These are phyloP conservation scores for Pseudonitzschia multistriata DNA, from an alignment of 108 stramenopile species.

Conservation along the genomic window DNA sequence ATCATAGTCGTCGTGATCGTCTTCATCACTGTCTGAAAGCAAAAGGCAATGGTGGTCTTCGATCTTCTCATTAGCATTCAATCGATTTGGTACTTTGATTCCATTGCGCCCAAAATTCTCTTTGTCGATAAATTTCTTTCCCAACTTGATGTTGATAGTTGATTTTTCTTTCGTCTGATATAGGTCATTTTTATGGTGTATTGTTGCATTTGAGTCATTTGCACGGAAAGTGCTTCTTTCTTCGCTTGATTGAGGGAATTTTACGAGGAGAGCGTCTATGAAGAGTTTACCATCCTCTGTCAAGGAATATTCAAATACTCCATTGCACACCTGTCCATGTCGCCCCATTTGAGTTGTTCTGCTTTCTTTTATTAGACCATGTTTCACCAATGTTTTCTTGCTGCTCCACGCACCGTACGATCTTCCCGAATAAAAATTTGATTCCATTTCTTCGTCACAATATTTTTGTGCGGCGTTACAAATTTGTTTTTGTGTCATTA, in stretches of 20 bases:
- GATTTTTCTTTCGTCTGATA: background rate
- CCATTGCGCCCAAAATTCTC: background rate
- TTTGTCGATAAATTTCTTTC: background rate
- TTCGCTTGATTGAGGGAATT: constrained; percentile 1
- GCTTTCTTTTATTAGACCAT: constrained; percentile 22
- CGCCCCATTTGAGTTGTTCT: constrained; percentile 19
- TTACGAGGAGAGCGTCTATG: constrained; percentile 21
- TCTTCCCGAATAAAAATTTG: constrained; percentile 33
- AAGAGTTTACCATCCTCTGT: constrained; percentile 30
- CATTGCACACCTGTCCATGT: constrained; percentile 7
- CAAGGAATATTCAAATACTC: constrained; percentile 19
- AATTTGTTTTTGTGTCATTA: constrained; percentile 30
- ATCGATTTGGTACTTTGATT: background rate
- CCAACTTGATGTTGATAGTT: background rate
- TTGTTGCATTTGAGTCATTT: background rate
- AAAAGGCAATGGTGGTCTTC: background rate
- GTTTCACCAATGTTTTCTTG: constrained; percentile 32
- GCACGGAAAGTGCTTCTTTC: background rate
- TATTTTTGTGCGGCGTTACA: constrained; percentile 20
- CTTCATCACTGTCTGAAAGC: constrained; percentile 1
- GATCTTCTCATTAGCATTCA: background rate
- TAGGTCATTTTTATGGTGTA: background rate
- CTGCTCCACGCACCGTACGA: constrained; percentile 33
- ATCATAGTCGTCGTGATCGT: constrained; percentile 2
- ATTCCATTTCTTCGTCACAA: constrained; percentile 38